Evolutionary conservation across 2,329 filamentous ascomycete species (phyloP).

Genomic region (Aureobasidium sp.): DNA sequence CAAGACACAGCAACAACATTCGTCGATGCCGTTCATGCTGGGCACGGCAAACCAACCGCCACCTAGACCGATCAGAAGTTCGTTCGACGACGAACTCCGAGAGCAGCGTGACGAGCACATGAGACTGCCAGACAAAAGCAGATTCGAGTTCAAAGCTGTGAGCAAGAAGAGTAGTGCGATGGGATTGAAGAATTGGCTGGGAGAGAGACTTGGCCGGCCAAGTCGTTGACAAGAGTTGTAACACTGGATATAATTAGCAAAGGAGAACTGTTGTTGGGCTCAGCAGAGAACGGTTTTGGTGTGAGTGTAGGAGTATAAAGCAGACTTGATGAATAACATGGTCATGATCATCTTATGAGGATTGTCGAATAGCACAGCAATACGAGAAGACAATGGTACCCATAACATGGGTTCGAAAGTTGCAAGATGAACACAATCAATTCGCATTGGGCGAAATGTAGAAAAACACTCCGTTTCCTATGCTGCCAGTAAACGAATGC

Average conservation of each 20-base stretch:
- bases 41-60: not conserved
- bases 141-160: constrained; percentile 27
- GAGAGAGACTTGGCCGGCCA: not conserved
- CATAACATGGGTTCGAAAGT: no score
- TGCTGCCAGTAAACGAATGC: not conserved
- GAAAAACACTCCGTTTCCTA: not conserved
- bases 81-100: not conserved
- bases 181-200: constrained; percentile 18
- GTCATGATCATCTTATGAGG: not conserved
- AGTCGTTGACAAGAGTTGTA: not conserved
- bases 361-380: not conserved
- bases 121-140: constrained; percentile 18
- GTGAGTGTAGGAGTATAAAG: not conserved
- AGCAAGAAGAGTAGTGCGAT: constrained; percentile 19
- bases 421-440: not conserved
- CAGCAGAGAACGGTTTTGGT: not conserved
- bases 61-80: not conserved
- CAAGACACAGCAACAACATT: not conserved
- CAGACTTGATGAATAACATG: not conserved
- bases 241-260: not conserved
- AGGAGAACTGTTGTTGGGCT: no score
- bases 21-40: not conserved
- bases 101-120: not conserved
- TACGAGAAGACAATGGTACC: not conserved
- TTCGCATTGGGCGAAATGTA: not conserved